Base-by-base conservation (phyloP, 2,329 filamentous ascomycete genomes). In the Herpomyces periplanetae region DNA sequence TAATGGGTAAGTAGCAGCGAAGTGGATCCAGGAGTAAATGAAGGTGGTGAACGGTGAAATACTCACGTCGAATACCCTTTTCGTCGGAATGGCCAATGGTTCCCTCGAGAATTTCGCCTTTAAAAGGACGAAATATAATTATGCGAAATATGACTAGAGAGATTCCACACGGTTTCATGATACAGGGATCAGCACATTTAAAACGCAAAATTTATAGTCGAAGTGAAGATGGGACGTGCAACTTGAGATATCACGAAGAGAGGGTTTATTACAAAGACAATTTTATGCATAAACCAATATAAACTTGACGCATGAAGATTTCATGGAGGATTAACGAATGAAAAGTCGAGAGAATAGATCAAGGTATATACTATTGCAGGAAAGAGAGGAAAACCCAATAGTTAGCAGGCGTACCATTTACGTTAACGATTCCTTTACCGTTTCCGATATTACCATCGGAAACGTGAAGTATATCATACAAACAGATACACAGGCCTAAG, bases 391-490 rank as follows among this genome's bases (percentile, higher is more conserved):
- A 13, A 3, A 12, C 4, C 8, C 5, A 5, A 8, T 14, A 15
- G 5, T 16, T 17, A 6, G n/a, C n/a, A n/a, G 21, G 21, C 40
- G 23, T 44, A 71, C 69, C 65, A 34, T 91, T 91, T 17, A 91
- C 68, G 30, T 91, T 87, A 18, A 87, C 73, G 13, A 75, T 51
- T 10, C 80, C 80, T 17, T 17, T 12, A 11, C 75, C 73, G 37
- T 88, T 68, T 11, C 75, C 73, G 28, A 96, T 87, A 11, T 88
- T 44, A 12, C 80, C 80, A 37, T 96, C 80, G 1, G 73, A 87
- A 1, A 69, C 57, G 41, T 64, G 66, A 4, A 85, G 43, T 6
- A 96, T 45, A 34, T 91, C 80, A 42, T 80, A 88, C 30, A 96
- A 55, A 34, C 66, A 75, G 28, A 96, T 62, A 33, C 71, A 88